Conservation (phyloP, 352 stramenopile species). For the Phytophthora constricta region DNA sequence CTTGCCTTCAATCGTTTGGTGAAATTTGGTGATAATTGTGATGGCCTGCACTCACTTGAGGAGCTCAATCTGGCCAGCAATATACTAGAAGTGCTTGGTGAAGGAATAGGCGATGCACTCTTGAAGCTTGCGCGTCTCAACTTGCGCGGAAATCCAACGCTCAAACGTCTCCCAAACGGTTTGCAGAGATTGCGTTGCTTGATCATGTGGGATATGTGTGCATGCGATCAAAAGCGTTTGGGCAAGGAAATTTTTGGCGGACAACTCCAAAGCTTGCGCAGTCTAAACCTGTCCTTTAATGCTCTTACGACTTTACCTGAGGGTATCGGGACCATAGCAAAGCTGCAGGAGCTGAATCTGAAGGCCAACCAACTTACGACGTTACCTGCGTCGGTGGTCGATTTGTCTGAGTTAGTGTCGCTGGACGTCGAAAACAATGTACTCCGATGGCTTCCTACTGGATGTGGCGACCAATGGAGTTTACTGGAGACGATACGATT, state of each 20-base stretch:
- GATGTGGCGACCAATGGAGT: constrained; percentile 31
- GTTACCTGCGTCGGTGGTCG: constrained; percentile 35
- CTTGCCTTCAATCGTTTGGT: constrained; percentile 54
- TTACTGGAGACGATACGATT: constrained; percentile 45
- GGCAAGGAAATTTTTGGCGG: constrained; percentile 55
- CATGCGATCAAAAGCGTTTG: constrained; percentile 58
- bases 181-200: constrained; percentile 52
- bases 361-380: constrained; percentile 40
- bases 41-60: constrained; percentile 46
- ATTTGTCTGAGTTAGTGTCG: constrained; percentile 40
- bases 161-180: constrained; percentile 51
- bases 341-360: constrained; percentile 58
- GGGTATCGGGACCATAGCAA: constrained; percentile 42
- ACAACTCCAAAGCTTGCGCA: constrained; percentile 37
- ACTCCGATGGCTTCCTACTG: constrained; percentile 42
- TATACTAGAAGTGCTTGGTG: constrained; percentile 39
- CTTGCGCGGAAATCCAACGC: constrained; percentile 44
- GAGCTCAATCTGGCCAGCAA: constrained; percentile 67
- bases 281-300: constrained; percentile 58
- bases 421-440: constrained; percentile 50
- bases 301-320: constrained; percentile 44
- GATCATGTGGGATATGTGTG: constrained; percentile 46
- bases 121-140: constrained; percentile 42
- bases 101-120: constrained; percentile 46
- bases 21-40: constrained; percentile 55